phyloP scores from a whole-genome alignment of 140 eudicot species.

The Ambrosia hybrid region DNA sequence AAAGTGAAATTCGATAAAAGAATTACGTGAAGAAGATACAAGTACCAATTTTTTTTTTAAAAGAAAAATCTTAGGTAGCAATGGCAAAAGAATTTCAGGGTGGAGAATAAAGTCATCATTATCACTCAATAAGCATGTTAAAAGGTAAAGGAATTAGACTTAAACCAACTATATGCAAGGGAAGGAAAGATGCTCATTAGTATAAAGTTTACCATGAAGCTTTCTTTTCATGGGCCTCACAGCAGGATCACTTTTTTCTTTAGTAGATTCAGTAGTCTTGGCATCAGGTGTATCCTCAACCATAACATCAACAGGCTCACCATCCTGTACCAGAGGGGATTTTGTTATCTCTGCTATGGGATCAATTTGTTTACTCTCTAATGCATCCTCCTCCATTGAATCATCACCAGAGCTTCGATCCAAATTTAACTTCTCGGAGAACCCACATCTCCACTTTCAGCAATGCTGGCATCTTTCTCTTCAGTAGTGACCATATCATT shows the following conservation, averaged over 20 bases:
- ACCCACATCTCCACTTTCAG: constrained; percentile 42
- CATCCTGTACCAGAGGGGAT: constrained; percentile 21
- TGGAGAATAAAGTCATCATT: neutral
- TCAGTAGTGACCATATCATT: constrained; percentile 36
- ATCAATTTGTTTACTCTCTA: constrained; percentile 43
- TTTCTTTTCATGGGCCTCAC: constrained; percentile 47
- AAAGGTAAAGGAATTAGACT: neutral
- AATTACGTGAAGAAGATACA: neutral
- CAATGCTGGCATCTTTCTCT: constrained; percentile 29
- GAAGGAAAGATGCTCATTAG: neutral
- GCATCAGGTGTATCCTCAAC: constrained; percentile 33
- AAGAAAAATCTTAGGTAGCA: neutral
- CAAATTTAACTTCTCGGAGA: constrained; percentile 46
- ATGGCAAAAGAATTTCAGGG: neutral
- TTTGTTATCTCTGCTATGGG: constrained; percentile 13
- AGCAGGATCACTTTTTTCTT: constrained; percentile 26
- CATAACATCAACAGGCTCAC: constrained; percentile 36
- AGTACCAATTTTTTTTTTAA: neutral
- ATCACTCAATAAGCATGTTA: neutral
- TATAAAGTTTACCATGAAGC: constrained; percentile 44
- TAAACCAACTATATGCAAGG: constrained; percentile 3
- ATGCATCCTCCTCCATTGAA: constrained; percentile 52
- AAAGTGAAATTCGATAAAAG: neutral
- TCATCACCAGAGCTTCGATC: constrained; percentile 59
- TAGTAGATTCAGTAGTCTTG: constrained; percentile 13